Percentiles rank a stretch among this genome's conserved stretches.
Evolutionary conservation across 2,329 filamentous ascomycete species (phyloP).

Genomic region (Colletotrichum nymphaeae): DNA sequence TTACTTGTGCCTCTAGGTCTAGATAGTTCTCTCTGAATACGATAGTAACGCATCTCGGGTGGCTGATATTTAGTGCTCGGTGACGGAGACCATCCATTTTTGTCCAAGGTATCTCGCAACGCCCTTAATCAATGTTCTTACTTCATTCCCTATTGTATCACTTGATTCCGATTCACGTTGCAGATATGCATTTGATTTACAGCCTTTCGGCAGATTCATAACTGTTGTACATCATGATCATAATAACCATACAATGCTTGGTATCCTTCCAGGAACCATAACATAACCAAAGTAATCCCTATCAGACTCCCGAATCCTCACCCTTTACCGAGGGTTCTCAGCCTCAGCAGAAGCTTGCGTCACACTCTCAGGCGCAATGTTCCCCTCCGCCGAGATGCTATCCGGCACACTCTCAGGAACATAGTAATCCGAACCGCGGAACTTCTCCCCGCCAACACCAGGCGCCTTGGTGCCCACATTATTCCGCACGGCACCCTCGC

Average conservation of each 20-base stretch:
- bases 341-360: slow-evolving; percentile 48
- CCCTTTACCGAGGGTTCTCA: slow-evolving; percentile 34
- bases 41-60: no score
- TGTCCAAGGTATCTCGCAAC: neutral
- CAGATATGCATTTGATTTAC: no score
- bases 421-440: slow-evolving; percentile 55
- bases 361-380: slow-evolving; percentile 54
- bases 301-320: neutral
- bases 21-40: no score
- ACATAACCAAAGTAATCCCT: neutral
- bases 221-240: slow-evolving; percentile 24
- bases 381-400: slow-evolving; percentile 47
- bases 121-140: no score
- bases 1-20: neutral
- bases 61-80: neutral
- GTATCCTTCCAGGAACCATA: neutral
- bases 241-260: slow-evolving; percentile 14
- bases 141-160: no score
- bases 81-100: neutral
- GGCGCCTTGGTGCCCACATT: slow-evolving; percentile 52
- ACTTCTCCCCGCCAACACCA: slow-evolving; percentile 50
- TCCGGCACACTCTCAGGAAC: slow-evolving; percentile 54
- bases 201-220: neutral
- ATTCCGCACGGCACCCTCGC: slow-evolving; percentile 48
- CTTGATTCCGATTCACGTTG: neutral